phyloP scores from a whole-genome alignment of 441 rosid genomes.

The Aquilaria agallochum region DNA sequence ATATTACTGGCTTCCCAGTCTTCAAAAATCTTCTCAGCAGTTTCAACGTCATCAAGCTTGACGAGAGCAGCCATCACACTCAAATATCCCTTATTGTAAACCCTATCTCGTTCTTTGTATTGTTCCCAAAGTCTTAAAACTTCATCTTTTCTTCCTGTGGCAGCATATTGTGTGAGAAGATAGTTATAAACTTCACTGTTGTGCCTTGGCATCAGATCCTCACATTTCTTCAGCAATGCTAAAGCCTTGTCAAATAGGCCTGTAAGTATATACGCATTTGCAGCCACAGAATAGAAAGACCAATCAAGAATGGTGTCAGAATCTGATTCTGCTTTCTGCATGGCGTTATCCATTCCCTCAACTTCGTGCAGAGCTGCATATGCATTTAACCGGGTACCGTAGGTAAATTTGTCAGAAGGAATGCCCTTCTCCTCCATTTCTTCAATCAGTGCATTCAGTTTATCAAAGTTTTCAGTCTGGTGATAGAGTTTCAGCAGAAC shows the following conservation, averaged over 20 bases:
- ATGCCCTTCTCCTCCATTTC: constrained; percentile 33
- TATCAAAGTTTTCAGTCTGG: constrained; percentile 18
- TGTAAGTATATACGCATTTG: constrained; percentile 21
- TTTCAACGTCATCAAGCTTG: constrained; percentile 42
- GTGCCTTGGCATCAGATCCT: constrained; percentile 18
- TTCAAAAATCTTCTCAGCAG: constrained; percentile 33
- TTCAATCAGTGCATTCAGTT: constrained; percentile 19
- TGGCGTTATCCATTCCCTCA: constrained; percentile 21
- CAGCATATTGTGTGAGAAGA: constrained; percentile 38
- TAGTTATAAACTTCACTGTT: constrained; percentile 21
- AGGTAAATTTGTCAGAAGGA: constrained; percentile 13
- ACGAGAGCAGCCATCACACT: constrained; percentile 27
- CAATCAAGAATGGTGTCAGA: constrained; percentile 11
- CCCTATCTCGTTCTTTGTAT: constrained; percentile 25
- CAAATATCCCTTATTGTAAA: constrained; percentile 35
- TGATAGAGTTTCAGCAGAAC: constrained; percentile 27
- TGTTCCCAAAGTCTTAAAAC: constrained; percentile 47
- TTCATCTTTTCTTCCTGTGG: constrained; percentile 44
- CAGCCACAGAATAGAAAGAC: constrained; percentile 19
- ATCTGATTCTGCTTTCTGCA: constrained; percentile 15
- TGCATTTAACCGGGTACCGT: constrained; percentile 9
- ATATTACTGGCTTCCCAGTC: constrained; percentile 41
- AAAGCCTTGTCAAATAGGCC: constrained; percentile 29
- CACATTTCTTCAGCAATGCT: constrained; percentile 26
- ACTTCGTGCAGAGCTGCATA: constrained; percentile 16